phyloP scores from a whole-genome alignment of 208 protist species.

The Leishmania amazonensis region DNA sequence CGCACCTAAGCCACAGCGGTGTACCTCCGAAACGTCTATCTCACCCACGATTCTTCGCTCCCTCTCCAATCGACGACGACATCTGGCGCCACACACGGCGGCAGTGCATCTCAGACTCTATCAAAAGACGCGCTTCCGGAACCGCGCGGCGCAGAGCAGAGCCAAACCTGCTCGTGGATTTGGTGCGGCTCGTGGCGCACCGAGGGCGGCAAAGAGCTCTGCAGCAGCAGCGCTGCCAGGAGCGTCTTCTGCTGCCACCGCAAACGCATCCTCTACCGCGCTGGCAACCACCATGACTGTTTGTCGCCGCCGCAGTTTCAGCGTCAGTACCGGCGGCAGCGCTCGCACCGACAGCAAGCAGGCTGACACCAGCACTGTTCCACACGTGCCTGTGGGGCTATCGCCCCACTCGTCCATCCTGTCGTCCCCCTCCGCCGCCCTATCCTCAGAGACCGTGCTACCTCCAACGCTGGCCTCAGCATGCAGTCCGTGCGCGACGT shows the following conservation, averaged over 20 bases:
- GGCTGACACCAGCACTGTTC: background rate
- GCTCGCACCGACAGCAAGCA: background rate
- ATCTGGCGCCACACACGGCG: background rate
- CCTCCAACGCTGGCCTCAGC: background rate
- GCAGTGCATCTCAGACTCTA: background rate
- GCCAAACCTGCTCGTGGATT: background rate
- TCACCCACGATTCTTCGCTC: background rate
- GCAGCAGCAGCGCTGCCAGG: background rate
- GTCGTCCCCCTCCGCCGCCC: conserved; percentile 3
- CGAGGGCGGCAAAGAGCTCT: background rate
- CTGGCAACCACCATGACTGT: conserved; percentile 7
- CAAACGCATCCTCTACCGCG: background rate
- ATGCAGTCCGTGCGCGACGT: background rate
- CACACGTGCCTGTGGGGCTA: background rate
- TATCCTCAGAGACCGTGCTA: background rate
- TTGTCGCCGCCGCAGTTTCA: background rate
- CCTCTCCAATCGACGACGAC: background rate
- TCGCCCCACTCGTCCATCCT: background rate
- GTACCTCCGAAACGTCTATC: background rate
- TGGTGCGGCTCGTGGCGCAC: background rate
- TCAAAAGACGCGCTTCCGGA: background rate
- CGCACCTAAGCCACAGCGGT: background rate
- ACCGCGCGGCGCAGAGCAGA: background rate
- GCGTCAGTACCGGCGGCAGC: background rate
- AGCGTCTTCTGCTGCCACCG: background rate